Evolutionary conservation across 805 yeast genomes (phyloP), one percentile per base, ranked within the genome.

Genomic region (Saccharomyces paradoxus): DNA sequence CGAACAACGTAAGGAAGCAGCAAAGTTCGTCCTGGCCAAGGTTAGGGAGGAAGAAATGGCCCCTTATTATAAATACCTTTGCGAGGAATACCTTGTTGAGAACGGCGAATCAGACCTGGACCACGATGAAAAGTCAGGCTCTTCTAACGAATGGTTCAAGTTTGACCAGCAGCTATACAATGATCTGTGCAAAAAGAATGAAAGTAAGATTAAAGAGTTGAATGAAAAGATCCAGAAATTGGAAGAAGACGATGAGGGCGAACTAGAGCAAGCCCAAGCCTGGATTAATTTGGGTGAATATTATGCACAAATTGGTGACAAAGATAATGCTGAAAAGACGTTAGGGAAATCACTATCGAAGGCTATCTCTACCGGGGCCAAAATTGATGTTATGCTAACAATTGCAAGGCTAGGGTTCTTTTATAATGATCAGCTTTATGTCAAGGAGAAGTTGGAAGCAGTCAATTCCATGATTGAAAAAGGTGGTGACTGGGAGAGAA

Each of bases 401-500:
- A 82, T 92, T 59, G 79, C 90, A 13, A 82, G 98, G 69, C 71
- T 94, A 53, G 97, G 96, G n/a, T 84, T 90, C 63, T 90, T 94
- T 70, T 92, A 80, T 70, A 84, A 85, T 65, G 96, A 94, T 72
- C 83, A 83, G 66, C 71, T 74, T 5, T 81, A 81, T 59, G 85
- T 87, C 48, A 80, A 84, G 56, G 82, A 82, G 62, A 84, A 85
- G 65, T 78, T 94, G 60, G 92, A 86, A 53, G 83, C 83, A 61
- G 83, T 86, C 21, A 83, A 86, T 65, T 66, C 74, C 26, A 78
- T 89, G 68, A 89, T 94, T 64, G 98, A 92, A 64, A 87, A 89
- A 65, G 99, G 98, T 54, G 99, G 99, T 58, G 99, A 94, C 71
- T 94, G 99, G 99, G 99, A 94, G 74, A 87, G 99, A 72, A 84